Percentiles rank a stretch among this genome's conserved stretches.
Evolutionary conservation across 2,329 filamentous ascomycete species (phyloP).

Genomic region (Sporothrix curviconia): DNA sequence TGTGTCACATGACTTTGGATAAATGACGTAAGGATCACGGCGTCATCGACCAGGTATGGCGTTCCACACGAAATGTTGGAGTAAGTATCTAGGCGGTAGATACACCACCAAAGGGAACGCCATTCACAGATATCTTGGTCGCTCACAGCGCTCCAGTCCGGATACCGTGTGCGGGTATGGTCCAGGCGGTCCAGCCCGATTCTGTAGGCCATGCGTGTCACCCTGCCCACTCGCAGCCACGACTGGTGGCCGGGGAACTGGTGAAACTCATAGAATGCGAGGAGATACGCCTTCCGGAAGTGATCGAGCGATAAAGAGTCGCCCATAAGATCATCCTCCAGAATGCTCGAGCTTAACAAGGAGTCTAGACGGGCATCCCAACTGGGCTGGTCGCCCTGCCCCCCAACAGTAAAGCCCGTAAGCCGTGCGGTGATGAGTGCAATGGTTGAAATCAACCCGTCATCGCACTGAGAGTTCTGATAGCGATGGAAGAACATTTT

Average conservation of each 20-base stretch:
- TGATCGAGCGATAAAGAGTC: neutral
- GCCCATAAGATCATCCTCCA: neutral
- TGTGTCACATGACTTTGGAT: neutral
- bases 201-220: constrained; percentile 1
- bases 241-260: neutral
- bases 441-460: neutral
- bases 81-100: constrained; percentile 1
- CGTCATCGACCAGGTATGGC: neutral
- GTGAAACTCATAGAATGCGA: neutral
- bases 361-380: neutral
- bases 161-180: neutral
- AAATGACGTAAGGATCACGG: neutral
- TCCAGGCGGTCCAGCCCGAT: neutral
- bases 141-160: neutral
- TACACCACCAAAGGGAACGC: neutral
- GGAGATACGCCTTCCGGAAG: neutral
- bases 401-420: neutral
- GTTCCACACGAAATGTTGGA: neutral
- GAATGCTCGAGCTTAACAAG: neutral
- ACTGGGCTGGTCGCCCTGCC: neutral
- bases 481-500: neutral
- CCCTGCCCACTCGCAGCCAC: neutral
- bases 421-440: neutral
- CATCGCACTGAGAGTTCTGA: neutral
- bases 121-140: neutral